These are phyloP conservation scores for Penicillium sp. DNA, from an alignment of 2,329 filamentous ascomycete genomes.

Conservation along the genomic window DNA sequence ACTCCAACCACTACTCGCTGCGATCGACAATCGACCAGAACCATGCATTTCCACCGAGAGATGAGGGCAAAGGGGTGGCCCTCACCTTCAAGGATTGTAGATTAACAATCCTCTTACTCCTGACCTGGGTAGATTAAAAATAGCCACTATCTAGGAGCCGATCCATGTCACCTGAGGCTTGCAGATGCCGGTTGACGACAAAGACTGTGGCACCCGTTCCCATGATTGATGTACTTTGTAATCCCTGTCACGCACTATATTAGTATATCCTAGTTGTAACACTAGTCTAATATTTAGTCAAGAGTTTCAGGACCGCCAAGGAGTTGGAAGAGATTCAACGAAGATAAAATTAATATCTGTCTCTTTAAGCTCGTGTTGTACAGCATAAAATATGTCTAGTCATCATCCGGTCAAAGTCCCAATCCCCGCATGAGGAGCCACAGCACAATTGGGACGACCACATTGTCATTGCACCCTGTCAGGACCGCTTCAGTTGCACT, in stretches of 20 bases:
- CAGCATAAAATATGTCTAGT: constrained; percentile 8
- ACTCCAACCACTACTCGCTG: neutral
- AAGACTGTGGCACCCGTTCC: neutral
- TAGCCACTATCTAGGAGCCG: neutral
- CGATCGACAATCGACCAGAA: constrained; percentile 6
- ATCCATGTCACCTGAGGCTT: neutral
- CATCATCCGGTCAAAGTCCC: constrained; percentile 35
- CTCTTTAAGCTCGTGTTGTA: constrained; percentile 10
- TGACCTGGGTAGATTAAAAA: neutral
- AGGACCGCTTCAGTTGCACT: constrained; percentile 94
- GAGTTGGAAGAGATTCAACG: neutral
- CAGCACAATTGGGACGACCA: constrained; percentile 88
- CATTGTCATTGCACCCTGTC: constrained; percentile 97
- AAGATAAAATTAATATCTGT: neutral
- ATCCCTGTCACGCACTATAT: neutral
- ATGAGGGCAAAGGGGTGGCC: neutral
- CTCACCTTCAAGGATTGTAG: neutral
- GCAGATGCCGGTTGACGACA: neutral
- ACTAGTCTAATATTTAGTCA: neutral
- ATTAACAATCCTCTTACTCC: neutral
- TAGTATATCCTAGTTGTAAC: neutral
- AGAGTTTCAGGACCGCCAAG: neutral
- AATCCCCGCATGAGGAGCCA: constrained; percentile 90
- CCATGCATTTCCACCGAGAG: neutral
- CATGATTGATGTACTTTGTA: neutral